These are phyloP conservation scores for Neurospora sp. DNA, from an alignment of 495 filamentous ascomycete genomes.

Conservation along the genomic window DNA sequence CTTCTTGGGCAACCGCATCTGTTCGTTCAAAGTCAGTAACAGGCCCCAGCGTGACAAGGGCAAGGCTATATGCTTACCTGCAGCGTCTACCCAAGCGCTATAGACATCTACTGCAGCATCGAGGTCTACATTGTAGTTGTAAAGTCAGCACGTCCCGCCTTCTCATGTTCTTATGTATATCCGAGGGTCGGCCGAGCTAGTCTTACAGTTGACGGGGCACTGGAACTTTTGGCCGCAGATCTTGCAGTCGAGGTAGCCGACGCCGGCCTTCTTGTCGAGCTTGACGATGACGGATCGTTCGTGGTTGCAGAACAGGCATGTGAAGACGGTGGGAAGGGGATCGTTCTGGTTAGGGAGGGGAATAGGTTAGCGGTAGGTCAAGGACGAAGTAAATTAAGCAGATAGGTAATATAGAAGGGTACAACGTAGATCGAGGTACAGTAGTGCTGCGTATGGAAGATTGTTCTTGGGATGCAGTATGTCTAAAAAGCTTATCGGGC, in stretches of 20 bases:
- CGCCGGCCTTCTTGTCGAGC: constrained; percentile 80
- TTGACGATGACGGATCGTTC: constrained; percentile 83
- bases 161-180: background rate
- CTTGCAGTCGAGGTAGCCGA: constrained; percentile 80
- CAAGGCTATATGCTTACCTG: constrained; percentile 48
- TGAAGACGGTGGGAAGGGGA: constrained; percentile 76
- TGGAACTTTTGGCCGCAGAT: constrained; percentile 90
- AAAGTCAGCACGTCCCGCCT: background rate
- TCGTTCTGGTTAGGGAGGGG: constrained; percentile 49
- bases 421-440: background rate
- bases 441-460: background rate
- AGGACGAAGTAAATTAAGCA: background rate
- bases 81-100: constrained; percentile 96
- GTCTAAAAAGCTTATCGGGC: background rate
- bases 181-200: background rate
- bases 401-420: background rate
- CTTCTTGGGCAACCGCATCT: constrained; percentile 36
- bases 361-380: background rate
- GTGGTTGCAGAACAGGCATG: constrained; percentile 98
- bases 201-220: constrained; percentile 81
- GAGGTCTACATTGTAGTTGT: constrained; percentile 47
- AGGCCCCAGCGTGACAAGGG: constrained; percentile 15
- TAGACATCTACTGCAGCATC: constrained; percentile 90
- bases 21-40: constrained; percentile 10
- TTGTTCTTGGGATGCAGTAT: background rate